A percentile compares a stretch with the other conserved stretches of the same genome.
These are phyloP conservation scores for Mrakiaceae sp. DNA, from an alignment of 1,284 basidiomycete genomes.

Conservation along the genomic window DNA sequence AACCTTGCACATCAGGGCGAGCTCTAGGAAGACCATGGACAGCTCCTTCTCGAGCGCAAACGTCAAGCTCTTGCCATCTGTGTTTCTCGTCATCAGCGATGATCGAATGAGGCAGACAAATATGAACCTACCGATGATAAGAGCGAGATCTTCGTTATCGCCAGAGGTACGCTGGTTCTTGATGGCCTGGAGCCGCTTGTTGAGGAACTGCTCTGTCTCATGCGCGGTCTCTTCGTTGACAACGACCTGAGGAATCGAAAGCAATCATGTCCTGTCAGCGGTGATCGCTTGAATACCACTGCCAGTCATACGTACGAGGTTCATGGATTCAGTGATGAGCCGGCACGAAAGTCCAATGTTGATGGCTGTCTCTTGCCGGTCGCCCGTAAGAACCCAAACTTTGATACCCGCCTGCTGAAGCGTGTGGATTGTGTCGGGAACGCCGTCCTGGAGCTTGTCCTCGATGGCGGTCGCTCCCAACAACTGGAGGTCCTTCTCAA, in stretches of 20 bases:
- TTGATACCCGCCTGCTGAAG: constrained; percentile 97
- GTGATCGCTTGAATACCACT: too few species aligned
- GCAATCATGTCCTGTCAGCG: neutral
- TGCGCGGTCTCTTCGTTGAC: constrained; percentile 82
- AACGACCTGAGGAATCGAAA: constrained; percentile 51
- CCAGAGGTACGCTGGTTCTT: constrained; percentile 83
- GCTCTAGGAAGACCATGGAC: constrained; percentile 76
- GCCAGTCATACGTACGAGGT: constrained; percentile 50
- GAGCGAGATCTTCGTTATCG: constrained; percentile 85
- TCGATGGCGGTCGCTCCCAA: constrained; percentile 97
- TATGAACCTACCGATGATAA: constrained; percentile 66
- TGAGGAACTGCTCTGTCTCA: constrained; percentile 79
- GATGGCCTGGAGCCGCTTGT: constrained; percentile 78
- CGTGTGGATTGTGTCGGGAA: constrained; percentile 96
- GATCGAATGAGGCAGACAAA: neutral
- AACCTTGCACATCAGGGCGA: constrained; percentile 90
- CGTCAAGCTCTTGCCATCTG: constrained; percentile 87
- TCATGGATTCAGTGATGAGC: constrained; percentile 97
- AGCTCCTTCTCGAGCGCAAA: constrained; percentile 90
- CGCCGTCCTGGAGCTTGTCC: constrained; percentile 96
- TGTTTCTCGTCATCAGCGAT: neutral
- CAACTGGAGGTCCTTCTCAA: constrained; percentile 85
- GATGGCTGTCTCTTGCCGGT: constrained; percentile 97
- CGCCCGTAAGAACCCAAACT: constrained; percentile 97
- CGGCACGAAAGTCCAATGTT: constrained; percentile 97